Conservation (phyloP, 1,284 basidiomycete genomes). For the Cutaneotrichosporon spelunceum region DNA sequence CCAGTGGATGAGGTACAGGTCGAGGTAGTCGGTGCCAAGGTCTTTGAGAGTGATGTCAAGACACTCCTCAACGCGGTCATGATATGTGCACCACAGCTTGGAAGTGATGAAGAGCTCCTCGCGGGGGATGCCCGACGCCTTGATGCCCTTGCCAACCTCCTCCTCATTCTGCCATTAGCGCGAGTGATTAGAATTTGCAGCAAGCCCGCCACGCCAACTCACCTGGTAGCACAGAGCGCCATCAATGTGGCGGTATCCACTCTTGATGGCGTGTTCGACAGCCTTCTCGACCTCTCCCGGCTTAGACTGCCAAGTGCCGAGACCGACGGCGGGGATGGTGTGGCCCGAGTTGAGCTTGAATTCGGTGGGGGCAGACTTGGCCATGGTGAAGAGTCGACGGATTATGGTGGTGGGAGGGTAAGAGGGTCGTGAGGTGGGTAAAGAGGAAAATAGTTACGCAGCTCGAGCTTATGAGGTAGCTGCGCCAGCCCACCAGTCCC, state of each 20-base stretch:
- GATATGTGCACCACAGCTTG: constrained; percentile 52
- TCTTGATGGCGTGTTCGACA: constrained; percentile 68
- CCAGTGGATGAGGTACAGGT: constrained; percentile 67
- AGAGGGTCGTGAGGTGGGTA: too few relatives aligned
- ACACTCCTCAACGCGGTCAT: constrained; percentile 59
- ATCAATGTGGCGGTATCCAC: constrained; percentile 74
- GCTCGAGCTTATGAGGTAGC: not conserved
- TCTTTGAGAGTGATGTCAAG: constrained; percentile 71
- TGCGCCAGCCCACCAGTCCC: too few relatives aligned
- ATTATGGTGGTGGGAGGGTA: constrained; percentile 1
- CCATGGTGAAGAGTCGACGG: not conserved
- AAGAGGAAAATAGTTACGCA: not conserved
- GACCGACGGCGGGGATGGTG: constrained; percentile 66
- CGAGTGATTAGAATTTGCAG: too few relatives aligned
- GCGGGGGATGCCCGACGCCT: constrained; percentile 69
- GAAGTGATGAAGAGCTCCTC: constrained; percentile 72
- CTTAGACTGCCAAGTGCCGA: constrained; percentile 78
- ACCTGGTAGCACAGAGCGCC: constrained; percentile 61
- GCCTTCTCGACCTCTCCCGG: constrained; percentile 66
- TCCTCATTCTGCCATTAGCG: constrained; percentile 68
- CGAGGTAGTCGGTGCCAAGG: constrained; percentile 73
- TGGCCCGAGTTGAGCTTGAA: constrained; percentile 58
- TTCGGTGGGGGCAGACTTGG: constrained; percentile 12
- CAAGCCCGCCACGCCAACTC: constrained; percentile 1
- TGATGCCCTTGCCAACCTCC: constrained; percentile 79